Base-by-base conservation (phyloP, 1,284 basidiomycete species). In the Leccinum variabile region DNA sequence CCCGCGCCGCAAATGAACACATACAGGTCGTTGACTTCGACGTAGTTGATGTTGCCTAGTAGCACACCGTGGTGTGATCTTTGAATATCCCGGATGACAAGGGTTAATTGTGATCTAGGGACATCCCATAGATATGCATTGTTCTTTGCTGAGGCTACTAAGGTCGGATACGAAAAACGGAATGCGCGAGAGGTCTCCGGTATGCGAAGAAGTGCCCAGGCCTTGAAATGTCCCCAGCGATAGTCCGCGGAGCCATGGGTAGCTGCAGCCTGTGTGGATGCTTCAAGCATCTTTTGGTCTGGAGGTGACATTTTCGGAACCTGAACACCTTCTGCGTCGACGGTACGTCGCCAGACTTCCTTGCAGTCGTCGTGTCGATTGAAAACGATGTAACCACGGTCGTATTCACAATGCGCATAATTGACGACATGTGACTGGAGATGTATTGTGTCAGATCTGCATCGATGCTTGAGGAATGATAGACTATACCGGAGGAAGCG, bases 351-450 rank as follows among this genome's bases (percentile, higher is more conserved):
- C 91, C 91, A 92, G 14, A 92, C 83, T 71, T 92, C 90, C 65
- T 88, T 87, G 59, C 72, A 68, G 3, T 81, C 79, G 37, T 79
- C 80, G 13, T 73, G 58, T 22, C 88, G 82, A 67, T 91, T 88
- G 69, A 91, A 90, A 56, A 91, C 75, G 55, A 91, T 75, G 69
- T 82, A 91, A 8, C 90, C 90, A 39, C 82, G 76, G n/a, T 79
- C 84, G 67, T 91, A 92, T 72, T 92, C 91, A 68, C 85, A 83
- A 69, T 92, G 91, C 0, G 89, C 89, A 60, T 79, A 83, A 5
- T 68, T 67, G n/a, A 81, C 80, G 18, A 85, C 82, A 69, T 87
- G 81, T 11, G 66, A 70, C 86, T 89, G 65, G 7, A 63, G 56
- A 28, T 35, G 25, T 28, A 30, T 49, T 9, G n/a, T 35, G 53